These are phyloP conservation scores for Nectriaceae sp. DNA, from an alignment of 2,329 filamentous ascomycete genomes.

Conservation along the genomic window DNA sequence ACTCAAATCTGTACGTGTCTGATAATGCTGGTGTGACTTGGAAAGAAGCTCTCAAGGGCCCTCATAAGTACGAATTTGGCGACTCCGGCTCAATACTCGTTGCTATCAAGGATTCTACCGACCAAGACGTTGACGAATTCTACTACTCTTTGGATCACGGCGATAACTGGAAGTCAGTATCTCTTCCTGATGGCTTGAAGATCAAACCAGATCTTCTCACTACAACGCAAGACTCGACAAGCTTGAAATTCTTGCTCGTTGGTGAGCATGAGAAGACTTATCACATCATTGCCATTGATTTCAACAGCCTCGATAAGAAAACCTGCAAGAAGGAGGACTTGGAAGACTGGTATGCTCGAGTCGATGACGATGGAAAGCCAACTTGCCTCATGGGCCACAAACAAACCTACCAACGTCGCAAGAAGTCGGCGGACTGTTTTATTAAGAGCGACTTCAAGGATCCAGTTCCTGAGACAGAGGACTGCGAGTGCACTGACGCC, in stretches of 20 bases:
- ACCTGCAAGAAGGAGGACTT: slow-evolving; percentile 79
- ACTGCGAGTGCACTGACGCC: slow-evolving; percentile 77
- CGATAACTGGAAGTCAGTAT: slow-evolving; percentile 73
- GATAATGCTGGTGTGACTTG: slow-evolving; percentile 89
- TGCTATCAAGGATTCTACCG: slow-evolving; percentile 73
- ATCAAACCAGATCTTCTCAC: slow-evolving; percentile 75
- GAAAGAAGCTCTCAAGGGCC: slow-evolving; percentile 72
- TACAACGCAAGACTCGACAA: slow-evolving; percentile 90
- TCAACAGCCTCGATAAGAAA: slow-evolving; percentile 75
- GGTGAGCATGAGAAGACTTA: slow-evolving; percentile 60
- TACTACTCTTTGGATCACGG: slow-evolving; percentile 89
- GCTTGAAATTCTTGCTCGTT: slow-evolving; percentile 83
- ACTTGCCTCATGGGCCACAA: slow-evolving; percentile 96
- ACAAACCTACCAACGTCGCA: slow-evolving; percentile 82
- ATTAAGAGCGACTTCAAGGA: slow-evolving; percentile 84
- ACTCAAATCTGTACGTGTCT: slow-evolving; percentile 84
- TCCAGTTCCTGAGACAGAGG: slow-evolving; percentile 66
- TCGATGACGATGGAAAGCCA: slow-evolving; percentile 76
- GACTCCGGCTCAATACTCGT: slow-evolving; percentile 89
- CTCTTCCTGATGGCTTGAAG: slow-evolving; percentile 66
- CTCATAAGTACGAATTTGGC: slow-evolving; percentile 95
- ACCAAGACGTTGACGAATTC: slow-evolving; percentile 59
- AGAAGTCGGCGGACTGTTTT: slow-evolving; percentile 87
- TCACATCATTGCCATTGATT: slow-evolving; percentile 78
- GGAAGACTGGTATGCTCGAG: slow-evolving; percentile 84